phyloP scores from a whole-genome alignment of 345 rosid genomes.

The Rhodamnia rubescens region DNA sequence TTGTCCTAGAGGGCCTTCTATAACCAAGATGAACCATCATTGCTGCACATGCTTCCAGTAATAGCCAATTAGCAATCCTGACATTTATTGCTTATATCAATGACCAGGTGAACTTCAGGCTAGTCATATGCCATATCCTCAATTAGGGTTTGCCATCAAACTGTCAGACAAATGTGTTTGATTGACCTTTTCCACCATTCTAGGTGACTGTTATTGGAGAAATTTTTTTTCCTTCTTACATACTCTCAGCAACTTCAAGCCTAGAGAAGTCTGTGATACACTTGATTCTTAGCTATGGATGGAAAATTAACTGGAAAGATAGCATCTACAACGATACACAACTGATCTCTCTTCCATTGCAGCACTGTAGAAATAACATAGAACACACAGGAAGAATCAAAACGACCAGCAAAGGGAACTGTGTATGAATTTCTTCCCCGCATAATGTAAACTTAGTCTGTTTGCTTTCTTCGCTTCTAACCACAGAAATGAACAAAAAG shows the following conservation, averaged over 20 bases:
- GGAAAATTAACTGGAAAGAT: background rate
- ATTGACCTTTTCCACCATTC: background rate
- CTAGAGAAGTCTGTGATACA: background rate
- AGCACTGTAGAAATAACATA: background rate
- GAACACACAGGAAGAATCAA: background rate
- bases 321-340: background rate
- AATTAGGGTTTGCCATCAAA: background rate
- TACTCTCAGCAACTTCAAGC: background rate
- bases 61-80: background rate
- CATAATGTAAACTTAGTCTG: background rate
- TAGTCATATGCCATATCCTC: background rate
- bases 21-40: background rate
- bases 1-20: background rate
- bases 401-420: background rate
- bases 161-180: background rate
- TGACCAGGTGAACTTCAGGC: background rate
- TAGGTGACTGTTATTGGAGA: background rate
- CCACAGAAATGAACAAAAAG: background rate
- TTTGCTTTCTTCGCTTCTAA: background rate
- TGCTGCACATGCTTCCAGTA: background rate
- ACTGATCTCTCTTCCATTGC: background rate
- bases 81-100: background rate
- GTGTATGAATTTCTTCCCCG: background rate
- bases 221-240: background rate
- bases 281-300: background rate